Evolutionary conservation across 192 early-diverging fungal genomes (phyloP).

Genomic region (Podila horticola): DNA sequence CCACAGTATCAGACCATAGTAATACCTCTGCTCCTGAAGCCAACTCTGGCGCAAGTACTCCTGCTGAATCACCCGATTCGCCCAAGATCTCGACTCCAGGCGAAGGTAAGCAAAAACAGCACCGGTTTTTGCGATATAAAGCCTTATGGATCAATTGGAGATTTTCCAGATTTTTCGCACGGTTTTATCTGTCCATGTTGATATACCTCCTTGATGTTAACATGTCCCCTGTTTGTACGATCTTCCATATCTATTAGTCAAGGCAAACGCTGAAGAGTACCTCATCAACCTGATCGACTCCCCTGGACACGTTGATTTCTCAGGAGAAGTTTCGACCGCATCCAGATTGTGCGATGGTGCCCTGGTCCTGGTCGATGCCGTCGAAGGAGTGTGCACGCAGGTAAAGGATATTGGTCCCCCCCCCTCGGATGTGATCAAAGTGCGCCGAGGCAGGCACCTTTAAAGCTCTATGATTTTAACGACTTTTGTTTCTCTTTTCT

Average conservation of each 20-base stretch:
- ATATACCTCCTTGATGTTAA: too few relatives aligned
- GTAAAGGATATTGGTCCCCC: constrained; percentile 51
- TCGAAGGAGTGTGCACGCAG: constrained; percentile 99
- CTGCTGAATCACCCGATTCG: neutral
- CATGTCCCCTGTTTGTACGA: too few relatives aligned
- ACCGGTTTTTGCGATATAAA: too few relatives aligned
- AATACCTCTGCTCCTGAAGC: neutral
- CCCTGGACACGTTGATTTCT: constrained; percentile 99
- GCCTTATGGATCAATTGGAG: too few relatives aligned
- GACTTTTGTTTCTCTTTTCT: neutral
- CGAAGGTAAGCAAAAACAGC: too few relatives aligned
- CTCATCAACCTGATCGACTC: constrained; percentile 98
- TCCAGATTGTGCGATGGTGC: constrained; percentile 96
- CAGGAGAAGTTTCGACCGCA: constrained; percentile 98
- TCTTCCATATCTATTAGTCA: neutral
- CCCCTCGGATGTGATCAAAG: too few relatives aligned
- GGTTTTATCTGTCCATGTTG: too few relatives aligned
- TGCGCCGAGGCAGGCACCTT: too few relatives aligned
- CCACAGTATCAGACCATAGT: constrained; percentile 30
- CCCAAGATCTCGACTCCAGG: too few relatives aligned
- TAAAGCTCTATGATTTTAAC: too few relatives aligned
- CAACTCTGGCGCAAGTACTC: neutral
- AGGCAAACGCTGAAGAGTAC: constrained; percentile 69
- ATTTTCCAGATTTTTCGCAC: too few relatives aligned
- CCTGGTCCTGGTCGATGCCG: constrained; percentile 94